phyloP scores from a whole-genome alignment of 129 eudicot species.

The Calendula officinalis region DNA sequence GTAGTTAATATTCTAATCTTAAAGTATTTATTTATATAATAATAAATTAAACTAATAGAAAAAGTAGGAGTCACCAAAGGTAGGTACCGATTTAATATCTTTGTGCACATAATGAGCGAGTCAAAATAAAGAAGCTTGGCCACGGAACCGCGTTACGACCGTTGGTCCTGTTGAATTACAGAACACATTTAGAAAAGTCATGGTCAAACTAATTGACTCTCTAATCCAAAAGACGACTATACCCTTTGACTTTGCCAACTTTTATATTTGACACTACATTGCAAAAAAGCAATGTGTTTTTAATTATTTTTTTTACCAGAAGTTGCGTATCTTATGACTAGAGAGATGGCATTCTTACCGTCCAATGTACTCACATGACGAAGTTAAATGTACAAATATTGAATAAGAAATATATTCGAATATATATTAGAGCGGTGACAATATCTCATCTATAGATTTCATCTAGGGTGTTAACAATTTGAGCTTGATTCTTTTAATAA shows the following conservation, averaged over 20 bases:
- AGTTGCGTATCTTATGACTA: too few relatives aligned
- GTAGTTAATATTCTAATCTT: neutral
- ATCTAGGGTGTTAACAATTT: too few relatives aligned
- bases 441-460: too few relatives aligned
- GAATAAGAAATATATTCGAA: too few relatives aligned
- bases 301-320: too few relatives aligned
- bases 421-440: too few relatives aligned
- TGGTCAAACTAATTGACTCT: conserved; percentile 32
- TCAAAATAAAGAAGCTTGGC: conserved; percentile 35
- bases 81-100: conserved; percentile 22
- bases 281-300: too few relatives aligned
- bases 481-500: too few relatives aligned
- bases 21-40: neutral
- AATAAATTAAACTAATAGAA: neutral
- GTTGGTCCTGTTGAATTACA: conserved; percentile 21
- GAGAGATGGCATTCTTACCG: too few relatives aligned
- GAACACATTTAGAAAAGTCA: neutral
- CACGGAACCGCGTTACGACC: conserved; percentile 29
- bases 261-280: neutral
- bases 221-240: conserved; percentile 2
- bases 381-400: too few relatives aligned
- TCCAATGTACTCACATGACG: too few relatives aligned
- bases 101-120: conserved; percentile 16
- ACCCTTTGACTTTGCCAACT: conserved; percentile 26
- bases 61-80: conserved; percentile 19